These are phyloP conservation scores for Camellia lanceoleosa DNA, from an alignment of 148 eudicot species.

Conservation along the genomic window DNA sequence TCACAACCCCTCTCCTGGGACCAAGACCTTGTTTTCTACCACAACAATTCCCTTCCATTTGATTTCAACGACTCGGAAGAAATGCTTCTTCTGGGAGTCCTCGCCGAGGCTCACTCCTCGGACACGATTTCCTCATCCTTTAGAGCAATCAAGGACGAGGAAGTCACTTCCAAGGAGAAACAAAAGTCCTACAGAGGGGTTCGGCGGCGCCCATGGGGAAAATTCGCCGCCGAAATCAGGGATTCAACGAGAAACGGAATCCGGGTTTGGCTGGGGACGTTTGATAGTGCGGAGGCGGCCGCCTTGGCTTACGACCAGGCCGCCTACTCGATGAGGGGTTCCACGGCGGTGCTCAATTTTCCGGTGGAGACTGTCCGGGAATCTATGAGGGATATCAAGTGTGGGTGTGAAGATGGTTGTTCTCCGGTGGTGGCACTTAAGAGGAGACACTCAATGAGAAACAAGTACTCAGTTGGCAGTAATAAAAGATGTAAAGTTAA, in stretches of 20 bases:
- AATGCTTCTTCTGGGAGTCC: slow-evolving; percentile 13
- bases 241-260: slow-evolving; percentile 24
- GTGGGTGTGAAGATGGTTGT: slow-evolving; percentile 19
- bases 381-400: slow-evolving; percentile 19
- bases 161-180: neutral
- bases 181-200: slow-evolving; percentile 17
- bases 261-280: slow-evolving; percentile 28
- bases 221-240: slow-evolving; percentile 24
- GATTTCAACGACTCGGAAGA: slow-evolving; percentile 20
- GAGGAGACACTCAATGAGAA: slow-evolving; percentile 44
- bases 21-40: neutral
- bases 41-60: slow-evolving; percentile 6
- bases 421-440: slow-evolving; percentile 59
- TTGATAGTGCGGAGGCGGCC: slow-evolving; percentile 21
- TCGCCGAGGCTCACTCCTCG: neutral
- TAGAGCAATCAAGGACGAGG: neutral
- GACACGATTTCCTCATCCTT: neutral
- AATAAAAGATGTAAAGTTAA: neutral
- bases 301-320: slow-evolving; percentile 32
- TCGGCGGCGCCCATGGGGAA: slow-evolving; percentile 23
- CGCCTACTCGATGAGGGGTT: slow-evolving; percentile 21
- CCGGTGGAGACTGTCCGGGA: slow-evolving; percentile 24
- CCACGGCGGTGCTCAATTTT: slow-evolving; percentile 23
- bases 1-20: slow-evolving; percentile 13
- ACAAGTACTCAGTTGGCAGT: slow-evolving; percentile 15